phyloP scores from a whole-genome alignment of 2,329 filamentous ascomycete species.

The Tolypocladium pustulatum region DNA sequence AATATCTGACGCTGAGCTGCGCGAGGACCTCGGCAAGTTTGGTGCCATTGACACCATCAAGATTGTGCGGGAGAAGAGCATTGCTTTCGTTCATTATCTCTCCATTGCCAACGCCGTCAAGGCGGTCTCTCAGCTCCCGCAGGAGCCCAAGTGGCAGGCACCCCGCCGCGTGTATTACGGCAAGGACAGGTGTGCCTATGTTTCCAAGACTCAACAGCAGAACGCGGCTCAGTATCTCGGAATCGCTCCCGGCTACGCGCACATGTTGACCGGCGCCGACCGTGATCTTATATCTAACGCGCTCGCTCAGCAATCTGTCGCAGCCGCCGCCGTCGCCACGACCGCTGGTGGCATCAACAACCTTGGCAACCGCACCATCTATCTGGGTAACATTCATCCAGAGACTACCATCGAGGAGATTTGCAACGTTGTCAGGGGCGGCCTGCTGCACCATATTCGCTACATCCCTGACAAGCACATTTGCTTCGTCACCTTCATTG shows the following conservation, averaged over 20 bases:
- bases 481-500: slow-evolving; percentile 98
- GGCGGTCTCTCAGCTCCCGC: slow-evolving; percentile 88
- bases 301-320: slow-evolving; percentile 92
- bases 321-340: slow-evolving; percentile 90
- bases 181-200: slow-evolving; percentile 96
- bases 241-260: slow-evolving; percentile 91
- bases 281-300: slow-evolving; percentile 94
- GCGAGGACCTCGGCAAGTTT: slow-evolving; percentile 92
- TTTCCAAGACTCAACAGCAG: slow-evolving; percentile 98
- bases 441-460: slow-evolving; percentile 91
- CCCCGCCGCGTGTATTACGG: slow-evolving; percentile 96
- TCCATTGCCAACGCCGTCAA: slow-evolving; percentile 98
- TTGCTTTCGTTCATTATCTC: slow-evolving; percentile 94
- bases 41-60: slow-evolving; percentile 96
- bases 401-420: slow-evolving; percentile 99
- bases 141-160: slow-evolving; percentile 93
- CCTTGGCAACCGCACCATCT: slow-evolving; percentile 92
- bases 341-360: slow-evolving; percentile 96
- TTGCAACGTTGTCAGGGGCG: slow-evolving; percentile 95
- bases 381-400: slow-evolving; percentile 95
- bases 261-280: slow-evolving; percentile 92
- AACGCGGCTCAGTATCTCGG: slow-evolving; percentile 97
- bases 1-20: slow-evolving; percentile 79
- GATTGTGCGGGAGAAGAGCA: slow-evolving; percentile 94
- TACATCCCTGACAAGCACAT: slow-evolving; percentile 99